phyloP scores from a whole-genome alignment of 768 basidiomycete genomes.

The Kwoniella dendrophila region DNA sequence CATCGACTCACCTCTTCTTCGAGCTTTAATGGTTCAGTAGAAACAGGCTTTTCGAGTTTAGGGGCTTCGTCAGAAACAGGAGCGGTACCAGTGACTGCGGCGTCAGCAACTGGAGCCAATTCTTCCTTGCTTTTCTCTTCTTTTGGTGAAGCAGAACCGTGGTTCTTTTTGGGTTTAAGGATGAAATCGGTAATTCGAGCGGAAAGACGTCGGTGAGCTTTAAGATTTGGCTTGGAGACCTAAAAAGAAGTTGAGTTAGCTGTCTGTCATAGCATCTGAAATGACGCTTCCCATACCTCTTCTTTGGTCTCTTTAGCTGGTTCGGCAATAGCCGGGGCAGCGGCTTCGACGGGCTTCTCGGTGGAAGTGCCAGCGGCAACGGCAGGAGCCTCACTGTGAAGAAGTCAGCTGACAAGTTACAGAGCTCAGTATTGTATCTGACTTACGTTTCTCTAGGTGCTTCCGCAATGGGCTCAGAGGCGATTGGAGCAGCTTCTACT shows the following conservation, averaged over 20 bases:
- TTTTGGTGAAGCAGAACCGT: conserved; percentile 28
- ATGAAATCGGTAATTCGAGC: conserved; percentile 78
- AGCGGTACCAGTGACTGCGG: conserved; percentile 54
- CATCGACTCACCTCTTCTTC: conserved; percentile 33
- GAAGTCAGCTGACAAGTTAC: not conserved
- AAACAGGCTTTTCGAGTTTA: conserved; percentile 78
- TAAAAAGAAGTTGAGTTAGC: not conserved
- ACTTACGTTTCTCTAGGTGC: conserved; percentile 26
- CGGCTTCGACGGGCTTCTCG: conserved; percentile 55
- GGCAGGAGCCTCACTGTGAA: conserved; percentile 19
- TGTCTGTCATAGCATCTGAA: not conserved
- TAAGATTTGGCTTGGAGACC: conserved; percentile 55
- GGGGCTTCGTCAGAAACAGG: conserved; percentile 86
- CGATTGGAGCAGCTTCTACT: conserved; percentile 16
- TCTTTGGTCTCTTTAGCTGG: conserved; percentile 61
- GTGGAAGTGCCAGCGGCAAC: conserved; percentile 18
- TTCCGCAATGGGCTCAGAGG: conserved; percentile 14
- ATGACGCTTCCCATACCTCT: conserved; percentile 12
- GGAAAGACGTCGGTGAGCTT: conserved; percentile 81
- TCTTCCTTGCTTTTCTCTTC: conserved; percentile 64
- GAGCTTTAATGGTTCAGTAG: conserved; percentile 77
- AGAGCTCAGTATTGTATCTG: not conserved
- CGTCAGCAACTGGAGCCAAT: conserved; percentile 51
- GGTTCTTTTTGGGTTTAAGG: conserved; percentile 65
- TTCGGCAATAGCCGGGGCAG: conserved; percentile 56